Conservation (phyloP, 768 basidiomycete genomes). For the Psilocybe sp. region DNA sequence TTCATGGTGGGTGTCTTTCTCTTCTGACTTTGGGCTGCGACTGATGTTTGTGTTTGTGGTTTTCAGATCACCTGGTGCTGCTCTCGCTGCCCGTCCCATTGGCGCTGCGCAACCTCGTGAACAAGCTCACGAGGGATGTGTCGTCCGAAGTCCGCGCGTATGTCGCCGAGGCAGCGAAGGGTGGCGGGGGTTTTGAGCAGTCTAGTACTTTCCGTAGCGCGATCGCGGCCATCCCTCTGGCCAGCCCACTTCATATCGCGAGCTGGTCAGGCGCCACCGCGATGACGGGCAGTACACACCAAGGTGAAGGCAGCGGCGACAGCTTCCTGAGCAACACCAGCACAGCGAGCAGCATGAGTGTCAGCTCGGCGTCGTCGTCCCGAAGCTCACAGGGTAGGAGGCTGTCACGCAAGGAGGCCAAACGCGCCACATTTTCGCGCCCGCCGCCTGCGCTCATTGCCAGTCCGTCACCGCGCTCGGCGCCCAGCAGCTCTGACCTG, state of each 20-base stretch:
- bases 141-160: slow-evolving; percentile 66
- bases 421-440: slow-evolving; percentile 34
- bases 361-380: too few species aligned
- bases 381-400: too few species aligned
- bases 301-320: too few species aligned
- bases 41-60: slow-evolving; percentile 8
- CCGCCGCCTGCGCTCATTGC: slow-evolving; percentile 23
- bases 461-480: neutral
- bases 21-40: slow-evolving; percentile 1
- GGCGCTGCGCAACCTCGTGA: slow-evolving; percentile 36
- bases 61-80: slow-evolving; percentile 27
- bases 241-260: too few species aligned
- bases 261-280: too few species aligned
- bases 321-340: slow-evolving; percentile 15
- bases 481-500: neutral
- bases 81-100: slow-evolving; percentile 28
- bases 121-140: slow-evolving; percentile 48
- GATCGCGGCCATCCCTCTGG: too few species aligned
- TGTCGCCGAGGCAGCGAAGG: slow-evolving; percentile 26
- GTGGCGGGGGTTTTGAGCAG: too few species aligned
- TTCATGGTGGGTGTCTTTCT: slow-evolving; percentile 46
- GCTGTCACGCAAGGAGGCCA: too few species aligned
- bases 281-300: too few species aligned
- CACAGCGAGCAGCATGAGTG: slow-evolving; percentile 1
- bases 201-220: too few species aligned